Evolutionary conservation across 257 asterid genomes (phyloP), one percentile per base, ranked within the genome.

Genomic region (Penstemon newberryi): DNA sequence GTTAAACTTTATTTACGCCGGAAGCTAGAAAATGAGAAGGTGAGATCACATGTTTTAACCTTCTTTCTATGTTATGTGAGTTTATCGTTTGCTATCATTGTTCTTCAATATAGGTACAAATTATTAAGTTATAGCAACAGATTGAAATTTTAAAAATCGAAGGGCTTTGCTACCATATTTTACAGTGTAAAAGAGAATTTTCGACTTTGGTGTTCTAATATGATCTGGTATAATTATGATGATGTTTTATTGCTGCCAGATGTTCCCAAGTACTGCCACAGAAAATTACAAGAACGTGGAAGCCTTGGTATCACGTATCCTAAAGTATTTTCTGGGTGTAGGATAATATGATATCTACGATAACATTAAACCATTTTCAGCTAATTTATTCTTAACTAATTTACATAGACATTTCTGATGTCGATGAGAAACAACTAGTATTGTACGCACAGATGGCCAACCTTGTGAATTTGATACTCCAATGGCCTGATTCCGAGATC

Each of bases 281-380:
- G 97, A 90, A 69, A 87, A 83, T 78, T 84, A 82, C 83, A 75
- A 74, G 80, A 75, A 78, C 53, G 84, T 91, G 69, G 87, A 89
- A 69, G 84, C 85, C 12, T 84, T 94, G 89, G 91, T 94, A 36
- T 94, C 99, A 72, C 97, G 99, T 94, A 94, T 94, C 99, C 97
- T 82, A 63, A 33, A 33, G 53, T 69, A 62, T 55, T 69, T 39
- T 61, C 25, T 40, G 33, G 33, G 51, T 54, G 63, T 71, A 13
- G 60, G 40, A 46, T 63, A 56, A 41, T 15, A 46, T 64, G 49
- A 43, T 70, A 38, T 18, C 19, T 58, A 9, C 33, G 56, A 63
- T 75, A n/a, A 61, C 13, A 25, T 65, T 45, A 18, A 18, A 50
- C 53, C 6, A 45, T 45, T 49, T 38, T 40, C 60, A n/a, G 45